Conservation (phyloP, 306 rosid species). For the Rosa lucieae region DNA sequence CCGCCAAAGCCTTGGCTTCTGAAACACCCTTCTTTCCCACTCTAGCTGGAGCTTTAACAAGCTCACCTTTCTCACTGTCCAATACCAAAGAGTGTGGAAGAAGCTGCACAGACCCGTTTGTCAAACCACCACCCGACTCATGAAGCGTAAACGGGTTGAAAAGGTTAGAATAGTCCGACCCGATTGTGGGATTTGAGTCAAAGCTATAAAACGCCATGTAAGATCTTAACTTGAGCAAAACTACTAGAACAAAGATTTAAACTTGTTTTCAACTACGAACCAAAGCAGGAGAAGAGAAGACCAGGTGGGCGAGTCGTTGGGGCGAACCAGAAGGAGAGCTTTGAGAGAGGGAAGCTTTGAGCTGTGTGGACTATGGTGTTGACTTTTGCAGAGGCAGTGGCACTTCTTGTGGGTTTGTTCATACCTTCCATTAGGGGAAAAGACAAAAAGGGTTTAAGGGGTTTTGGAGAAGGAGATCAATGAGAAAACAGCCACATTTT, state of each 20-base stretch:
- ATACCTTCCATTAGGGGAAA: slow-evolving; percentile 54
- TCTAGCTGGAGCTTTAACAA: slow-evolving; percentile 47
- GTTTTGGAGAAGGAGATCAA: slow-evolving; percentile 28
- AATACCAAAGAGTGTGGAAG: slow-evolving; percentile 44
- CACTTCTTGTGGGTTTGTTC: slow-evolving; percentile 30
- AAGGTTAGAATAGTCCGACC: slow-evolving; percentile 26
- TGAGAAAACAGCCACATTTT: slow-evolving; percentile 57
- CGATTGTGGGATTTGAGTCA: slow-evolving; percentile 33
- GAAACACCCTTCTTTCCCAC: slow-evolving; percentile 51
- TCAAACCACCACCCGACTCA: slow-evolving; percentile 27
- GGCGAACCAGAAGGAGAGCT: slow-evolving; percentile 72
- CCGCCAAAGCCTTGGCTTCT: slow-evolving; percentile 63
- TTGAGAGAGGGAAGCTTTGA: slow-evolving; percentile 41
- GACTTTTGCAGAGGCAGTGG: slow-evolving; percentile 1
- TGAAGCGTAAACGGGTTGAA: slow-evolving; percentile 34
- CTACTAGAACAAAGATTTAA: background rate
- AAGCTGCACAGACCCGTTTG: slow-evolving; percentile 28
- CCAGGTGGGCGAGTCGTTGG: slow-evolving; percentile 81
- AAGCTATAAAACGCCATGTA: slow-evolving; percentile 35
- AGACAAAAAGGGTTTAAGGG: slow-evolving; percentile 20
- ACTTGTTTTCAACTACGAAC: slow-evolving; percentile 8
- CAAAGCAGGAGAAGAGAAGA: slow-evolving; percentile 33
- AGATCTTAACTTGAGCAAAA: background rate
- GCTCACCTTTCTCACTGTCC: slow-evolving; percentile 62
- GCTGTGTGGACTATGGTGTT: slow-evolving; percentile 33